Percentiles rank a stretch among this genome's conserved stretches.
Conservation (phyloP, 1,284 basidiomycete genomes). For the Ganoderma sinense region DNA sequence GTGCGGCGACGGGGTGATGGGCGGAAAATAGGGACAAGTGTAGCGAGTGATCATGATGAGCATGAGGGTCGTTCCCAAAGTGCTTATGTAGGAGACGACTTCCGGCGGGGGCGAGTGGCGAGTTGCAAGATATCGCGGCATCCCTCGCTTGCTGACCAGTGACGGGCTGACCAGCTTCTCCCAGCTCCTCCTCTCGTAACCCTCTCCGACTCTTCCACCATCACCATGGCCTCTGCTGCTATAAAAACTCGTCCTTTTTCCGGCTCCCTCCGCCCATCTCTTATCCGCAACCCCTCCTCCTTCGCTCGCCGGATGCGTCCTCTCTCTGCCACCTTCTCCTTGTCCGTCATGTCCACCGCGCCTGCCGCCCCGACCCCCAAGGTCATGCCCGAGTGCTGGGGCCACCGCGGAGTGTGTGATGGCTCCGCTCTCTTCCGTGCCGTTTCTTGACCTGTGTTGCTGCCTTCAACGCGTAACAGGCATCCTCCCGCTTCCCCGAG, state of each 20-base stretch:
- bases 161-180: constrained; percentile 5
- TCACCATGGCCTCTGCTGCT: constrained; percentile 3
- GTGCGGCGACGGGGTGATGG: constrained; percentile 20
- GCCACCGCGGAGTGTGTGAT: constrained; percentile 87
- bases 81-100: constrained; percentile 4
- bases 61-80: constrained; percentile 6
- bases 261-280: constrained; percentile 14
- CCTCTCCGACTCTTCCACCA: not conserved
- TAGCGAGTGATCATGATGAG: constrained; percentile 20
- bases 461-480: constrained; percentile 54
- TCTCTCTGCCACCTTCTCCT: constrained; percentile 5
- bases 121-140: not conserved
- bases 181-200: constrained; percentile 14
- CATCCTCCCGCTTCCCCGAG: constrained; percentile 87
- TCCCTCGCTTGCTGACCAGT: constrained; percentile 6
- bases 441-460: constrained; percentile 19
- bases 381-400: constrained; percentile 80
- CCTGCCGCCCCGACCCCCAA: constrained; percentile 26
- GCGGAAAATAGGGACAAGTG: constrained; percentile 17
- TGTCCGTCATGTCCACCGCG: constrained; percentile 23
- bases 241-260: constrained; percentile 19
- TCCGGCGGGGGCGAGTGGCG: constrained; percentile 1
- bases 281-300: constrained; percentile 9
- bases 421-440: constrained; percentile 17
- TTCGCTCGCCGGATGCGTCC: not conserved